A percentile compares a stretch with the other conserved stretches of the same genome.
phyloP scores from a whole-genome alignment of 2,329 filamentous ascomycete genomes.

The Tolypocladium capitatum region DNA sequence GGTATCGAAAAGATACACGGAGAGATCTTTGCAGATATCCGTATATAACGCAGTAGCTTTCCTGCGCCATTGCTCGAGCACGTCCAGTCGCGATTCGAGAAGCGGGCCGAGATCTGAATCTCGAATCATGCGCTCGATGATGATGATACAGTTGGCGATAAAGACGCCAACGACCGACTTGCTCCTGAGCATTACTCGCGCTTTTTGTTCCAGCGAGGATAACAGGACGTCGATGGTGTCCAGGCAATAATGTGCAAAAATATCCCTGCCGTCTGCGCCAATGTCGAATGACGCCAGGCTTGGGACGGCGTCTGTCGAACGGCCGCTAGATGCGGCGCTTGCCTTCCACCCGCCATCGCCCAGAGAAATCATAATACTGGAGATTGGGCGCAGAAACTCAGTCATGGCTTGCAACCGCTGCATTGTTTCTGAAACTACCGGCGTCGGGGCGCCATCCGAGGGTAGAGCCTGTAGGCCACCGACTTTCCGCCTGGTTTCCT shows the following conservation, averaged over 20 bases:
- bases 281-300: slow-evolving; percentile 74
- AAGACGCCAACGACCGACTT: slow-evolving; percentile 79
- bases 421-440: slow-evolving; percentile 75
- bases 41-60: slow-evolving; percentile 71
- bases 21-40: slow-evolving; percentile 79
- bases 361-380: slow-evolving; percentile 80
- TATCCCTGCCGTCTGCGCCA: slow-evolving; percentile 71
- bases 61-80: slow-evolving; percentile 77
- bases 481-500: slow-evolving; percentile 65
- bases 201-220: slow-evolving; percentile 60
- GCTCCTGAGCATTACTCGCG: slow-evolving; percentile 57
- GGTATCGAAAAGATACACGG: slow-evolving; percentile 73
- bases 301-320: slow-evolving; percentile 50
- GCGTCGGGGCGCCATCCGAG: slow-evolving; percentile 62
- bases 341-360: slow-evolving; percentile 85
- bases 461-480: slow-evolving; percentile 55
- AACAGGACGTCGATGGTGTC: slow-evolving; percentile 81
- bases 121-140: slow-evolving; percentile 74
- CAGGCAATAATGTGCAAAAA: slow-evolving; percentile 79
- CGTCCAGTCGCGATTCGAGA: slow-evolving; percentile 49
- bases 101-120: slow-evolving; percentile 66
- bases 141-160: slow-evolving; percentile 72
- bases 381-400: slow-evolving; percentile 71
- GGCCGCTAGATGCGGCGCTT: slow-evolving; percentile 33
- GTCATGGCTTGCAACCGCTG: slow-evolving; percentile 76